A percentile compares a stretch with the other conserved stretches of the same genome.
Conservation (phyloP, 192 early-diverging fungal genomes). For the Linnemannia hyalina region DNA sequence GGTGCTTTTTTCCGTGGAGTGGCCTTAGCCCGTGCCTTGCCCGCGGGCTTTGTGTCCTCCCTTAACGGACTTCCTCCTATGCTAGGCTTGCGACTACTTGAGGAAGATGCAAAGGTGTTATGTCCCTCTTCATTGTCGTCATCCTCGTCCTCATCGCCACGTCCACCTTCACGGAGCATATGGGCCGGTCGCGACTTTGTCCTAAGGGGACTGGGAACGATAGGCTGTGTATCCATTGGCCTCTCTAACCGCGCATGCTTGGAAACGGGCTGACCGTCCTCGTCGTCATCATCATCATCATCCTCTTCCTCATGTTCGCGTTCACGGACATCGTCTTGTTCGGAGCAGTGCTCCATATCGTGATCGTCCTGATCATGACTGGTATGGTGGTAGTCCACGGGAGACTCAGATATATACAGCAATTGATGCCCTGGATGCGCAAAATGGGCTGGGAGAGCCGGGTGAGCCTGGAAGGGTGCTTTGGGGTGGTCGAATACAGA, state of each 20-base stretch:
- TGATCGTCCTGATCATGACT: conserved; percentile 34
- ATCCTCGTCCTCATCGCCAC: conserved; percentile 1
- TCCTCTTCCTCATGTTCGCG: conserved; percentile 42
- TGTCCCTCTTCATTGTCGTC: neutral
- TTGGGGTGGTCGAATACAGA: conserved; percentile 9
- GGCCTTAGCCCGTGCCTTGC: conserved; percentile 4
- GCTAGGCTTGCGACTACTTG: conserved; percentile 22
- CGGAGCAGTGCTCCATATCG: conserved; percentile 55
- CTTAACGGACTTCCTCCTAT: conserved; percentile 18
- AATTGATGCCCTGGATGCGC: neutral
- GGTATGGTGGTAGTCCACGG: conserved; percentile 10
- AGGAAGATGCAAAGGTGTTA: conserved; percentile 8
- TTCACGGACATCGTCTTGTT: conserved; percentile 52
- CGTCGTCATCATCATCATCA: conserved; percentile 46
- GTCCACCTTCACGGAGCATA: neutral
- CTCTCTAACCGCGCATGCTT: neutral
- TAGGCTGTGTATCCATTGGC: neutral
- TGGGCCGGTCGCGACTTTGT: neutral
- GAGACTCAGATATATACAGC: conserved; percentile 8
- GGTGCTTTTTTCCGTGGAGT: neutral
- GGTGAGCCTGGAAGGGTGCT: neutral
- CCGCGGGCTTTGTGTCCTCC: neutral
- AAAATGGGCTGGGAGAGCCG: neutral
- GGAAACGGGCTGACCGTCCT: conserved; percentile 11
- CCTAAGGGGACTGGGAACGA: neutral